Conservation (phyloP, 192 early-diverging fungal genomes). For the Mortierella hygrophila region DNA sequence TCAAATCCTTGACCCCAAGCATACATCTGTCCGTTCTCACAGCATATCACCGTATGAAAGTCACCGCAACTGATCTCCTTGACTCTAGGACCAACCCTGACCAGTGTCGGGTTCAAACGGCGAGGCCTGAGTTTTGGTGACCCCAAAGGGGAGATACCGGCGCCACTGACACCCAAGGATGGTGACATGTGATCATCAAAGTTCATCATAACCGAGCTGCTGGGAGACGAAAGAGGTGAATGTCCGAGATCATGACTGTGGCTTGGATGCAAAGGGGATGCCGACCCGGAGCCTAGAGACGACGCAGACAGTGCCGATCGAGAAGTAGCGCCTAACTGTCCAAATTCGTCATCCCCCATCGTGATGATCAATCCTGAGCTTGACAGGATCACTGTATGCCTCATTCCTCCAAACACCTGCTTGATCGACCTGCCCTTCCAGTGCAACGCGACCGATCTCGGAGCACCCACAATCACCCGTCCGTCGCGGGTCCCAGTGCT, state of each 20-base stretch:
- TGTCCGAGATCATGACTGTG: neutral
- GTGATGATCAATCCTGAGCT: slow-evolving; percentile 32
- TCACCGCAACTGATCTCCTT: slow-evolving; percentile 44
- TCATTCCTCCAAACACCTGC: slow-evolving; percentile 34
- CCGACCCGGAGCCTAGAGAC: neutral
- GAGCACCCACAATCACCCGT: neutral
- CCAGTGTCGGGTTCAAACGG: slow-evolving; percentile 22
- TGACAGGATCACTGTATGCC: slow-evolving; percentile 30
- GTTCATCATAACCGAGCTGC: neutral
- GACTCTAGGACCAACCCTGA: slow-evolving; percentile 26
- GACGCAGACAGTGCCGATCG: neutral
- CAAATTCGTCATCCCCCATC: slow-evolving; percentile 38
- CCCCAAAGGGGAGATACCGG: neutral
- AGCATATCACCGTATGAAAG: slow-evolving; percentile 35
- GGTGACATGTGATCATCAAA: neutral
- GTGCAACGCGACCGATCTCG: slow-evolving; percentile 22
- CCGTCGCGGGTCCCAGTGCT: neutral
- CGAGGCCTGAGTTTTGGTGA: neutral
- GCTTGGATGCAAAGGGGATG: neutral
- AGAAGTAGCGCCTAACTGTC: slow-evolving; percentile 25
- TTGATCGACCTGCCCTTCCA: slow-evolving; percentile 50
- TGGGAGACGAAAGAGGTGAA: neutral
- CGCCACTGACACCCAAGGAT: neutral
- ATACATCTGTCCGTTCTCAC: slow-evolving; percentile 38
- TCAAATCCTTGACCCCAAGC: slow-evolving; percentile 37